These are phyloP conservation scores for Erodium maritimum DNA, from an alignment of 345 rosid genomes.

Conservation along the genomic window DNA sequence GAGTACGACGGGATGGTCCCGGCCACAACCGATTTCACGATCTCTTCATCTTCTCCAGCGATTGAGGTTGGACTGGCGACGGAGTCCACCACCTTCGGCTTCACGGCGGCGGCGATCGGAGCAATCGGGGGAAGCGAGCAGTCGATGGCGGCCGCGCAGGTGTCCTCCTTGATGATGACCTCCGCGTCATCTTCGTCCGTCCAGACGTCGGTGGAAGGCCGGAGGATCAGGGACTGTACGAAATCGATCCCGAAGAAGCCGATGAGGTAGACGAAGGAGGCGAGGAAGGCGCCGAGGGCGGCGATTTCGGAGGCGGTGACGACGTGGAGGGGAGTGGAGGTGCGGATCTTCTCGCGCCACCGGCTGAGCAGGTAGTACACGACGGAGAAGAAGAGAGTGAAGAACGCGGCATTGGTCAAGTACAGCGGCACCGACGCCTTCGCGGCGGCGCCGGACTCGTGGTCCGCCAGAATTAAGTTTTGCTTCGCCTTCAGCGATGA, in stretches of 20 bases:
- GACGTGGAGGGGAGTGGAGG: slow-evolving; percentile 29
- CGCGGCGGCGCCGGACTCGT: too few relatives aligned
- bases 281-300: slow-evolving; percentile 9
- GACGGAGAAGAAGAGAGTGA: slow-evolving; percentile 36
- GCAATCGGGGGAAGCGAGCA: too few relatives aligned
- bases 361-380: slow-evolving; percentile 41
- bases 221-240: slow-evolving; percentile 24
- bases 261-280: slow-evolving; percentile 17
- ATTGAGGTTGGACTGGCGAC: background rate
- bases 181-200: slow-evolving; percentile 7
- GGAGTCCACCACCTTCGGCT: too few relatives aligned
- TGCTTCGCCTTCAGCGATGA: too few relatives aligned
- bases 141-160: too few relatives aligned
- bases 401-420: slow-evolving; percentile 34
- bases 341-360: slow-evolving; percentile 18
- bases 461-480: too few relatives aligned
- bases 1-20: slow-evolving; percentile 28
- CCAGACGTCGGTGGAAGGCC: slow-evolving; percentile 24
- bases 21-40: slow-evolving; percentile 23
- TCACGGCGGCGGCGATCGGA: background rate
- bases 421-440: slow-evolving; percentile 17
- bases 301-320: slow-evolving; percentile 26
- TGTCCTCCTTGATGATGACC: too few relatives aligned
- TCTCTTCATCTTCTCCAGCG: slow-evolving; percentile 19
- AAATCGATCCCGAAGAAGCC: slow-evolving; percentile 30